A percentile compares a stretch with the other conserved stretches of the same genome.
Evolutionary conservation across 371 early-diverging fungal species (phyloP).

Genomic region (Coemansia sp.): DNA sequence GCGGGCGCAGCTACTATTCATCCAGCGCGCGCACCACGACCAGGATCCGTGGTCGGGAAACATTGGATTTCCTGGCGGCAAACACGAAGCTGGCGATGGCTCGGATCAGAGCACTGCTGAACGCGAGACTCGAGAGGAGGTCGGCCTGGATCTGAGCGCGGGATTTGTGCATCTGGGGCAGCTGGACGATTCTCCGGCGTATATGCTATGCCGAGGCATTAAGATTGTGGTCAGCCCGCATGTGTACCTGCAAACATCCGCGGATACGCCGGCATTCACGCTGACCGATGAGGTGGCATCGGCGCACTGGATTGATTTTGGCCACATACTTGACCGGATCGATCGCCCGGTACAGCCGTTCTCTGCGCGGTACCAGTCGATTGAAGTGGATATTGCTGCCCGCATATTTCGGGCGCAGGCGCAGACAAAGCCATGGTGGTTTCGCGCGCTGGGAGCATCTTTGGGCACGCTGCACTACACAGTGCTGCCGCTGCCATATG

Average conservation of each 20-base stretch:
- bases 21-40: constrained; percentile 40
- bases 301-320: constrained; percentile 39
- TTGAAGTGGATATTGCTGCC: constrained; percentile 14
- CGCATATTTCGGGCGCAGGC: constrained; percentile 8
- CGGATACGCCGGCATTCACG: constrained; percentile 10
- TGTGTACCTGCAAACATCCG: constrained; percentile 39
- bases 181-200: constrained; percentile 33
- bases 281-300: constrained; percentile 43
- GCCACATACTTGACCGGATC: constrained; percentile 10
- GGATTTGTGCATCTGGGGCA: constrained; percentile 30
- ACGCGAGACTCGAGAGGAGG: constrained; percentile 47
- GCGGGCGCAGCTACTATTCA: constrained; percentile 45
- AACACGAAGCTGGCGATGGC: constrained; percentile 28
- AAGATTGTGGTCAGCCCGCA: constrained; percentile 38
- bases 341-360: constrained; percentile 16
- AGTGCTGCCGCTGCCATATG: constrained; percentile 20
- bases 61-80: constrained; percentile 52
- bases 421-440: constrained; percentile 13
- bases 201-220: constrained; percentile 4
- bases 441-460: constrained; percentile 1
- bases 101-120: constrained; percentile 33
- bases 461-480: constrained; percentile 31
- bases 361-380: constrained; percentile 1
- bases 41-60: constrained; percentile 52
- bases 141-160: constrained; percentile 33